A percentile compares a stretch with the other conserved stretches of the same genome.
Evolutionary conservation across 345 rosid species (phyloP).

Genomic region (Firmiana major): DNA sequence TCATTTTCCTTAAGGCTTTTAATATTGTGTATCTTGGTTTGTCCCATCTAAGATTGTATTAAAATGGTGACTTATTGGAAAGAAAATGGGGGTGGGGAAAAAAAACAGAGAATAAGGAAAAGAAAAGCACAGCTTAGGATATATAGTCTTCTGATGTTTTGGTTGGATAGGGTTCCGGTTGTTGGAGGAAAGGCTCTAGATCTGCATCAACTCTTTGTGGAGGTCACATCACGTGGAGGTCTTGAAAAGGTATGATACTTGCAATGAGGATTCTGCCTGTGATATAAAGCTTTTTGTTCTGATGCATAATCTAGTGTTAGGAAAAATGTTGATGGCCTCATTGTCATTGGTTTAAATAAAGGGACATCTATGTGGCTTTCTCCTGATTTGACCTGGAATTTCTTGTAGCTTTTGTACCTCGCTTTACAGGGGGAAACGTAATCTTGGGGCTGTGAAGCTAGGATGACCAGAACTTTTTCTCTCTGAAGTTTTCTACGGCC

Average conservation of each 20-base stretch:
- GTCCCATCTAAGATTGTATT: background rate
- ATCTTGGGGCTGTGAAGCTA: background rate
- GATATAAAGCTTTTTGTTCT: background rate
- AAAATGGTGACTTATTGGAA: background rate
- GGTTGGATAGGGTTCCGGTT: constrained; percentile 60
- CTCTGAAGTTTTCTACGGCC: background rate
- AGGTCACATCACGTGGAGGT: constrained; percentile 92
- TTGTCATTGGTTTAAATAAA: background rate
- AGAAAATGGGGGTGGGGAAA: background rate
- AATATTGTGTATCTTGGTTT: background rate
- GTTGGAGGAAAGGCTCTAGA: constrained; percentile 80
- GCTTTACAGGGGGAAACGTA: background rate
- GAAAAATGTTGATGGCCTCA: background rate
- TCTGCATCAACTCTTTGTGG: constrained; percentile 75
- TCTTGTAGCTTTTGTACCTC: background rate
- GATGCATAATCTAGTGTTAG: background rate
- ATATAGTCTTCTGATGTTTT: background rate
- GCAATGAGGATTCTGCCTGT: background rate
- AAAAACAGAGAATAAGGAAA: background rate
- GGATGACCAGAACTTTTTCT: background rate
- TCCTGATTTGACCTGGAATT: background rate
- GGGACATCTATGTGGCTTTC: background rate
- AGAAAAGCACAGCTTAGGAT: background rate
- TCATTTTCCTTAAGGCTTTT: background rate
- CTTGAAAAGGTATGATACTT: constrained; percentile 51